Evolutionary conservation across 2,329 filamentous ascomycete species (phyloP).

Genomic region (Biscogniauxia marginata): DNA sequence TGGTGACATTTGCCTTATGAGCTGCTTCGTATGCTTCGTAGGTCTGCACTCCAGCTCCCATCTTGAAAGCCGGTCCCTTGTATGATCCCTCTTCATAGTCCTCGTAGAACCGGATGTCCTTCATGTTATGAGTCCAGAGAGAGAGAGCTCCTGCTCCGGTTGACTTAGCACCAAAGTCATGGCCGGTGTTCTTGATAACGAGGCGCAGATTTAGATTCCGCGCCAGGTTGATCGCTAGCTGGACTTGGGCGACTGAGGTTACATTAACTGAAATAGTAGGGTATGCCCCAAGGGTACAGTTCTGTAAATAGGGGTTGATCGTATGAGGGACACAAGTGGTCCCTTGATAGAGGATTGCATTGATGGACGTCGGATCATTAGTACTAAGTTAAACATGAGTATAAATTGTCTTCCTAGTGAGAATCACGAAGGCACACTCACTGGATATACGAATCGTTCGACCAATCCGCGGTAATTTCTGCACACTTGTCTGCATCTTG

Average conservation of each 20-base stretch:
- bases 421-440: constrained; percentile 8
- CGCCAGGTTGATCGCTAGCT: constrained; percentile 28
- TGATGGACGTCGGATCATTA: constrained; percentile 31
- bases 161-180: constrained; percentile 29
- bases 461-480: constrained; percentile 27
- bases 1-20: constrained; percentile 21
- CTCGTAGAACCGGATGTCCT: constrained; percentile 26
- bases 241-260: constrained; percentile 27
- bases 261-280: constrained; percentile 29
- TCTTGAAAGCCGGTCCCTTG: constrained; percentile 28
- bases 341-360: constrained; percentile 26
- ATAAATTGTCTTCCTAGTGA: not conserved
- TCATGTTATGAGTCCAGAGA: constrained; percentile 30
- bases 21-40: constrained; percentile 29
- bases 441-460: constrained; percentile 28
- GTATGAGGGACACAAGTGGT: constrained; percentile 27
- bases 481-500: constrained; percentile 25
- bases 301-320: constrained; percentile 23
- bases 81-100: constrained; percentile 26
- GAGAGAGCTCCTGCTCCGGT: constrained; percentile 28
- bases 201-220: constrained; percentile 28
- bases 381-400: constrained; percentile 17
- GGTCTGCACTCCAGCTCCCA: constrained; percentile 28
- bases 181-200: constrained; percentile 30
- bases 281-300: constrained; percentile 28